Conservation (phyloP, 139 green algal species). For the Chlamydomonas schloesseri region DNA sequence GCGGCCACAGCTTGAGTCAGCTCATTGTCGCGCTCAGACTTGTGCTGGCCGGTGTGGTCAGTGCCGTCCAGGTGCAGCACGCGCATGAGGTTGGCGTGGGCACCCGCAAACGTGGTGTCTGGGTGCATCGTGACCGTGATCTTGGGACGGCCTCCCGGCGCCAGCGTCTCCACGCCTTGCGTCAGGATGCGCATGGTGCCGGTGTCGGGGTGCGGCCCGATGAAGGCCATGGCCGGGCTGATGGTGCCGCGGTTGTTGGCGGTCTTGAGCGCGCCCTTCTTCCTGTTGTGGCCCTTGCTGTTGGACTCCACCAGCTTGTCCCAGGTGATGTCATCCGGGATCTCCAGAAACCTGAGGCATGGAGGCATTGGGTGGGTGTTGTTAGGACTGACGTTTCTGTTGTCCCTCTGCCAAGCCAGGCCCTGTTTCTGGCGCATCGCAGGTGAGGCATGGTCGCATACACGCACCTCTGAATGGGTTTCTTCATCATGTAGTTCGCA, state of each 20-base stretch:
- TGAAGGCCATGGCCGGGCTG: not conserved
- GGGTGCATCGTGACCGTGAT: constrained; percentile 15
- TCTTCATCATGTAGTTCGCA: constrained; percentile 1
- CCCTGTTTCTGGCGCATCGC: no score
- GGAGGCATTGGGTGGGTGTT: not conserved
- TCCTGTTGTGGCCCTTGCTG: not conserved
- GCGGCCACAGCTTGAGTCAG: not conserved
- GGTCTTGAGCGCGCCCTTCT: constrained; percentile 31
- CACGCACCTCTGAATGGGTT: constrained; percentile 13
- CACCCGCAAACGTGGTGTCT: constrained; percentile 8
- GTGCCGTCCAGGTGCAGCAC: constrained; percentile 18
- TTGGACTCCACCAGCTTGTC: not conserved
- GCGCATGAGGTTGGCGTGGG: constrained; percentile 21
- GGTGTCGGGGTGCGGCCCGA: constrained; percentile 35
- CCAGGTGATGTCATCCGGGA: not conserved
- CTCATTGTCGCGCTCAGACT: not conserved
- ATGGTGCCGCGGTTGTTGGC: constrained; percentile 4
- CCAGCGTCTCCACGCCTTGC: constrained; percentile 33
- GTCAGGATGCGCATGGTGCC: constrained; percentile 31
- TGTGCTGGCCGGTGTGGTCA: not conserved
- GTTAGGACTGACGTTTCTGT: no score
- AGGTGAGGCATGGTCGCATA: no score
- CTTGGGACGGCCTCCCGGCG: not conserved
- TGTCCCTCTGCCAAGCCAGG: no score
- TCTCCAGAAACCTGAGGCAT: not conserved